phyloP scores from a whole-genome alignment of 1,284 basidiomycete species.

The Phellopilus nigrolimitatus region DNA sequence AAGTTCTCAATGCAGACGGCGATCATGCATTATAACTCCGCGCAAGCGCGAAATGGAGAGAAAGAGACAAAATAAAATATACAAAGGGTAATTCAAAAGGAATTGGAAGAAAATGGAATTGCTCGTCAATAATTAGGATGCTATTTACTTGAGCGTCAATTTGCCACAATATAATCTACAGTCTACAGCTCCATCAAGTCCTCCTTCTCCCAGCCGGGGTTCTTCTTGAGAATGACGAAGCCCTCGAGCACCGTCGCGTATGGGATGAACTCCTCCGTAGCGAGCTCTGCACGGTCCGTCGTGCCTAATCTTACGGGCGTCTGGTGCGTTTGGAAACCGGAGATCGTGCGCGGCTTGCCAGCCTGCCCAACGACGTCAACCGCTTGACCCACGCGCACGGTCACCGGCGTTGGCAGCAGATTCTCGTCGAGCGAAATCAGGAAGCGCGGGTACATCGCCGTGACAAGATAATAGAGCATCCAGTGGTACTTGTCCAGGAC shows the following conservation, averaged over 20 bases:
- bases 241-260: conserved; percentile 88
- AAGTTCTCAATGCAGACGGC: not conserved
- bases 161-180: not conserved
- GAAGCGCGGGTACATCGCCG: conserved; percentile 98
- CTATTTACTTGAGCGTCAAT: not conserved
- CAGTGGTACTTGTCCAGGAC: conserved; percentile 95
- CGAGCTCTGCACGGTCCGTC: conserved; percentile 91
- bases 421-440: conserved; percentile 95
- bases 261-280: conserved; percentile 94
- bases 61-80: not conserved
- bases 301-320: conserved; percentile 94
- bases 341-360: conserved; percentile 87
- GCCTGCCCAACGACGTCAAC: conserved; percentile 90
- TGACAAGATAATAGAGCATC: conserved; percentile 96
- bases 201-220: conserved; percentile 79
- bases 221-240: conserved; percentile 84
- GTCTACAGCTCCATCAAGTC: conserved; percentile 72
- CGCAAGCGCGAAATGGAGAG: not conserved
- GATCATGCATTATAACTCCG: not conserved
- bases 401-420: conserved; percentile 79
- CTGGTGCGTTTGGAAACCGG: conserved; percentile 95
- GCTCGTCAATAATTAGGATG: conserved; percentile 11
- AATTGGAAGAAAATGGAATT: not conserved
- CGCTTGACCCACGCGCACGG: conserved; percentile 94
- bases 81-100: not conserved